phyloP scores from a whole-genome alignment of 192 early-diverging fungal species.

The Coemansia sp. region DNA sequence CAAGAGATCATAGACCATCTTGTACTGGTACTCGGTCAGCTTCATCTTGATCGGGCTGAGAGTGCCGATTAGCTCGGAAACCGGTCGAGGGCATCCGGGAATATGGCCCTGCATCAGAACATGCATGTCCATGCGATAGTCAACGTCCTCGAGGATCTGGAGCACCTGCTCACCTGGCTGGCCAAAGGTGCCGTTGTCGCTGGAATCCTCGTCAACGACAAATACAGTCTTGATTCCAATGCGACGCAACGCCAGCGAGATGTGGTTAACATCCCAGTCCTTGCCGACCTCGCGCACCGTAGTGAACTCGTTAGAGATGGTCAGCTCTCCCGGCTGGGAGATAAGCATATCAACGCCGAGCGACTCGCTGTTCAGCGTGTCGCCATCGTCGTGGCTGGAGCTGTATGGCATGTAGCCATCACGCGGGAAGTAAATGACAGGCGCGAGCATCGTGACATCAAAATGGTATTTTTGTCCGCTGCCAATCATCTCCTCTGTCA shows the following conservation, averaged over 20 bases:
- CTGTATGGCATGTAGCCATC: conserved; percentile 49
- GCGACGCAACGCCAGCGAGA: conserved; percentile 62
- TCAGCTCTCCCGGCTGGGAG: conserved; percentile 83
- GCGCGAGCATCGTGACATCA: conserved; percentile 80
- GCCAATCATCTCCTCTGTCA: conserved; percentile 70
- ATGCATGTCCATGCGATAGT: conserved; percentile 65
- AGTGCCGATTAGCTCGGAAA: conserved; percentile 63
- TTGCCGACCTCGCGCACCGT: conserved; percentile 47
- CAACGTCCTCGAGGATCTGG: conserved; percentile 84
- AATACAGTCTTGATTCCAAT: conserved; percentile 63
- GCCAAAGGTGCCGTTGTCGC: conserved; percentile 53
- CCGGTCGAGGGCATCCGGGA: conserved; percentile 57
- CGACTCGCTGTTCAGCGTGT: not conserved
- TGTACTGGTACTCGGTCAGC: conserved; percentile 82
- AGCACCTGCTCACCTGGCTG: conserved; percentile 50
- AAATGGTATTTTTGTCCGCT: conserved; percentile 69
- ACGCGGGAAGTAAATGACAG: conserved; percentile 81
- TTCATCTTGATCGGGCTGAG: conserved; percentile 77
- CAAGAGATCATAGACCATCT: conserved; percentile 65
- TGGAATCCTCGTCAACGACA: conserved; percentile 40
- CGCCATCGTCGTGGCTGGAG: not conserved
- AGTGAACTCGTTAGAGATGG: conserved; percentile 75
- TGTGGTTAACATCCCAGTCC: conserved; percentile 61
- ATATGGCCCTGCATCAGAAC: conserved; percentile 61
- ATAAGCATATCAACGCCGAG: conserved; percentile 63